These are phyloP conservation scores for Kwoniella newhampshirensis DNA, from an alignment of 768 basidiomycete species.

Conservation along the genomic window DNA sequence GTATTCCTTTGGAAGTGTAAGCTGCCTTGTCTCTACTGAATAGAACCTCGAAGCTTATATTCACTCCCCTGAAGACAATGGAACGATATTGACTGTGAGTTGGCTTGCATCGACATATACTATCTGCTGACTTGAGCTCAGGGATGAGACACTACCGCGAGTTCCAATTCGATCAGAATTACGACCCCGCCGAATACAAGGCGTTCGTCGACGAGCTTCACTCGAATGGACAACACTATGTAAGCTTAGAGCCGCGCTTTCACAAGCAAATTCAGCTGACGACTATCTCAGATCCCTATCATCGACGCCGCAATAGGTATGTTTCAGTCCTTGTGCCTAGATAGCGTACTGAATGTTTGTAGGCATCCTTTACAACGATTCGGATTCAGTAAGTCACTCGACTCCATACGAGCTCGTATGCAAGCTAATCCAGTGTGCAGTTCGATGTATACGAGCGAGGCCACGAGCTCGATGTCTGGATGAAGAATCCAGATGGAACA, in stretches of 20 bases:
- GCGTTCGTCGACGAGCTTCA: slow-evolving; percentile 45
- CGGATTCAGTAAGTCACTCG: slow-evolving; percentile 28
- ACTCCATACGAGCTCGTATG: neutral
- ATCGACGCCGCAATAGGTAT: slow-evolving; percentile 49
- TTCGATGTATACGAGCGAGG: slow-evolving; percentile 68
- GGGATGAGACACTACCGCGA: slow-evolving; percentile 42
- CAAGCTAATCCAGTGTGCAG: neutral
- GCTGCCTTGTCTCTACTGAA: slow-evolving; percentile 33
- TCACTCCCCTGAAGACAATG: slow-evolving; percentile 17
- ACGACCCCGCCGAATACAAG: slow-evolving; percentile 32
- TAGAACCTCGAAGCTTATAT: neutral
- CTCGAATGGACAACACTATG: slow-evolving; percentile 47
- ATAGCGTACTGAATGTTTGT: neutral
- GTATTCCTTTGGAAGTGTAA: slow-evolving; percentile 71
- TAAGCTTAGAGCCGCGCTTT: slow-evolving; percentile 15
- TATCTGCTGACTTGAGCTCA: neutral
- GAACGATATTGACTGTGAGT: slow-evolving; percentile 44
- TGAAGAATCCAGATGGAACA: slow-evolving; percentile 72
- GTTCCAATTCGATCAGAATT: slow-evolving; percentile 45
- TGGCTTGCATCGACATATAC: no score
- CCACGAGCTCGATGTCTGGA: slow-evolving; percentile 62
- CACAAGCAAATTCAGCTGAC: slow-evolving; percentile 2
- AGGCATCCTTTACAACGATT: slow-evolving; percentile 27
- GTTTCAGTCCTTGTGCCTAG: neutral
- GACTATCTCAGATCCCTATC: slow-evolving; percentile 31